phyloP scores from a whole-genome alignment of 176 grass and related monocot genomes.

The Hordeum vulgare region DNA sequence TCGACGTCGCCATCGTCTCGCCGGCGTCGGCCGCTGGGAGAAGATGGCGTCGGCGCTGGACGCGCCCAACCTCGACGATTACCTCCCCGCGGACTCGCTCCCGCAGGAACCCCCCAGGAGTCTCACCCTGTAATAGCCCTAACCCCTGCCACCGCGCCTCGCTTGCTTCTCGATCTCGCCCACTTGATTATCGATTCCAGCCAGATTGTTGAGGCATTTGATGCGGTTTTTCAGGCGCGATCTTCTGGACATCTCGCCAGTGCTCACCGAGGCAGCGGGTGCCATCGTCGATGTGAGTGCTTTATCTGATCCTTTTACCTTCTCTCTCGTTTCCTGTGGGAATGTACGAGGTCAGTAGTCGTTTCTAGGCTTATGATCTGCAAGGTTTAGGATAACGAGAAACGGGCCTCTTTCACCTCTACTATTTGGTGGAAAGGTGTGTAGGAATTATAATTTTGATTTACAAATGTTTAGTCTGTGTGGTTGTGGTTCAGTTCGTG shows the following conservation, averaged over 20 bases:
- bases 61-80: constrained; percentile 79
- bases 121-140: constrained; percentile 48
- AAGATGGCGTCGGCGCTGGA: constrained; percentile 44
- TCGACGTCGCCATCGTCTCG: background rate
- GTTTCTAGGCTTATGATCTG: background rate
- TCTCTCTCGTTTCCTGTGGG: background rate
- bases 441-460: background rate
- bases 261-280: constrained; percentile 83
- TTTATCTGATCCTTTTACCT: background rate
- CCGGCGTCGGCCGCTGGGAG: background rate
- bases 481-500: background rate
- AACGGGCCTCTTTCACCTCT: background rate
- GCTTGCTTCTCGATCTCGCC: background rate
- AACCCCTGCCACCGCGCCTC: background rate
- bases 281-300: constrained; percentile 91
- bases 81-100: constrained; percentile 61
- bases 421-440: background rate
- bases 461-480: background rate
- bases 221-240: constrained; percentile 52
- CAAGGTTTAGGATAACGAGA: background rate
- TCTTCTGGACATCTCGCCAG: constrained; percentile 92
- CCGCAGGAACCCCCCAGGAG: constrained; percentile 47
- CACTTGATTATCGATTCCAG: background rate
- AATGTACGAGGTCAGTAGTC: background rate
- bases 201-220: background rate